phyloP scores from a whole-genome alignment of 441 rosid genomes.

The Geranium incanum region DNA sequence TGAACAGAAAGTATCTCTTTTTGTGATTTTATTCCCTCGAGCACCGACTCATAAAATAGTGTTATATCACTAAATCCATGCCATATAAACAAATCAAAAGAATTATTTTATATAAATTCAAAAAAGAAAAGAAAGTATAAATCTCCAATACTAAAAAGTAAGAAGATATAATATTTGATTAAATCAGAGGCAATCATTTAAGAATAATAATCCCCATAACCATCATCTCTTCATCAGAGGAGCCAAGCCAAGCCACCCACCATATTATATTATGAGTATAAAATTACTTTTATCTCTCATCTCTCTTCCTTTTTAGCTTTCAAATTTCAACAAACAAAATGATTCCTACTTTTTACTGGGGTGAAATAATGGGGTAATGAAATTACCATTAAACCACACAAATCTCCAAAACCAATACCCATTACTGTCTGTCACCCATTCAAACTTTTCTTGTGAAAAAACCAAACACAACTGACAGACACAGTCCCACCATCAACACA shows the following conservation, averaged over 20 bases:
- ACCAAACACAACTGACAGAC: too few species aligned
- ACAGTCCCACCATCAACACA: too few species aligned
- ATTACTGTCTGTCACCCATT: too few species aligned
- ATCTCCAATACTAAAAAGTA: not conserved
- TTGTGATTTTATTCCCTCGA: constrained; percentile 8
- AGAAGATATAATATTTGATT: constrained; percentile 9
- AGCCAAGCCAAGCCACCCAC: not conserved
- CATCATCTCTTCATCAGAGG: constrained; percentile 4
- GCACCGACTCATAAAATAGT: constrained; percentile 8
- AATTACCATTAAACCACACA: too few species aligned
- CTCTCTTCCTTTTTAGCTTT: not conserved
- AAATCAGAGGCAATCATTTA: constrained; percentile 36
- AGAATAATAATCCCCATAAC: constrained; percentile 48
- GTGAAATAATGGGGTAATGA: too few species aligned
- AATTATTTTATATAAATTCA: not conserved
- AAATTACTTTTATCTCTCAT: constrained; percentile 1
- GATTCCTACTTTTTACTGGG: constrained; percentile 31
- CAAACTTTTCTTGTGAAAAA: too few species aligned
- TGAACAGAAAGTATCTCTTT: not conserved
- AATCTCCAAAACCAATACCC: too few species aligned
- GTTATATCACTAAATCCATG: not conserved
- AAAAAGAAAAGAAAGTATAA: constrained; percentile 16
- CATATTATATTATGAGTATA: too few species aligned
- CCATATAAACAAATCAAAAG: too few species aligned
- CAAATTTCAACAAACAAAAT: constrained; percentile 33